Evolutionary conservation across 2,329 filamentous ascomycete species (phyloP).

Genomic region (Monosporascus sp.): DNA sequence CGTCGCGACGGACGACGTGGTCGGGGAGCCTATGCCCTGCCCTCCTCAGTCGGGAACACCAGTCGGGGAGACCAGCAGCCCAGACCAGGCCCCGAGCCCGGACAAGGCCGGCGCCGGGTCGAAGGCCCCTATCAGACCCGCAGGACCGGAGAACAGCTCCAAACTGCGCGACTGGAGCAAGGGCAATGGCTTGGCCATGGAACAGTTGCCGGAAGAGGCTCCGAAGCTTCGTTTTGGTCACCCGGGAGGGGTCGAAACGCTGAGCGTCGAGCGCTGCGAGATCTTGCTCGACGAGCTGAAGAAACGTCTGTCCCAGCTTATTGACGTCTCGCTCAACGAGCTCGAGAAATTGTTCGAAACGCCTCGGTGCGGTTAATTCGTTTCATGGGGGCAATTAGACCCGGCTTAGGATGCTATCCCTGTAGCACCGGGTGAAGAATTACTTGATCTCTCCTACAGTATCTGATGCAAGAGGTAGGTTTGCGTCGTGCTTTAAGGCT

Average conservation of each 20-base stretch:
- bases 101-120: too few relatives aligned
- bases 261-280: slow-evolving; percentile 14
- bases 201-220: not conserved
- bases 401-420: too few relatives aligned
- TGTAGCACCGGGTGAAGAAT: too few relatives aligned
- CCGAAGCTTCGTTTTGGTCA: not conserved
- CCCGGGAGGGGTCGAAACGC: slow-evolving; percentile 1
- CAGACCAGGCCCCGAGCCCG: not conserved
- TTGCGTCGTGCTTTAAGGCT: too few relatives aligned
- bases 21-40: too few relatives aligned
- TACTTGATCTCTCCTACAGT: too few relatives aligned
- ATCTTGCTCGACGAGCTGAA: slow-evolving; percentile 27
- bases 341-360: slow-evolving; percentile 23
- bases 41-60: too few relatives aligned
- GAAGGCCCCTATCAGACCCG: not conserved
- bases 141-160: not conserved
- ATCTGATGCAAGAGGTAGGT: too few relatives aligned
- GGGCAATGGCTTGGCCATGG: not conserved
- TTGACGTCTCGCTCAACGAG: slow-evolving; percentile 24
- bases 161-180: not conserved
- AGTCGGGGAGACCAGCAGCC: too few relatives aligned
- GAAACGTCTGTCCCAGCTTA: slow-evolving; percentile 21
- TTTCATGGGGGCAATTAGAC: not conserved
- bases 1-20: not conserved
- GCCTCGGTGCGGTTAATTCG: slow-evolving; percentile 5